Base-by-base conservation (phyloP, 2,329 filamentous ascomycete genomes). In the Alternaria arbusti region DNA sequence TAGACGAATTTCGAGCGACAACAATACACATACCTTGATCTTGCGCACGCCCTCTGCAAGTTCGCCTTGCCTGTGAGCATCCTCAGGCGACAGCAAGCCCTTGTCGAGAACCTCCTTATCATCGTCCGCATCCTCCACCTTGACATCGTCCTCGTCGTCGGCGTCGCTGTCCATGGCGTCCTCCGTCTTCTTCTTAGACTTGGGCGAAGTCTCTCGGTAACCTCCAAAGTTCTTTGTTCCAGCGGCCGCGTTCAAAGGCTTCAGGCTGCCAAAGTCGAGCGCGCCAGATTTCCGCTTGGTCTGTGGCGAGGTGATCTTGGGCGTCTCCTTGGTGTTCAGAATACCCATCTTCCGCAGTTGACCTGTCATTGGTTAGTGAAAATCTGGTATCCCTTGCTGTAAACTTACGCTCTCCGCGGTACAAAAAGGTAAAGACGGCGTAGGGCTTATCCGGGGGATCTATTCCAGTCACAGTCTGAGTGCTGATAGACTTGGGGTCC, bases 261-360 rank as follows among this genome's bases (percentile, higher is more conserved):
- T 91, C 10, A 98, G 86, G 60, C 87, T 93, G 13, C 92, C 90
- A 74, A 98, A 95, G 80, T 97, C 93, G 1, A 94, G 86, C 71
- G 93, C 91, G 8, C 90, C 87, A 4, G 94, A 96, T 72, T 93
- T 90, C 72, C 94, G 87, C 81, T 96, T 96, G 43, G 84, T 84
- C 1, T 89, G 85, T 0, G 88, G 87, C 13, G 88, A 84, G 59
- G 90, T 88, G 13, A 72, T 54, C 22, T 88, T 80, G 59, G 82
- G 82, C 13, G 86, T 81, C 78, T 94, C 95, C 5, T 88, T 80
- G 9, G 90, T 86, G 46, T 89, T 86, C 28, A 97, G 82, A 40
- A 99, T 93, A 40, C 95, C 95, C 90, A 99, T 97, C 82, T 98
- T 99, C 76, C 94, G 91, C 54, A 99, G 85, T 89, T 99, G 96